Conservation (phyloP, 2,329 filamentous ascomycete species). For the Chlorencoelia australis region DNA sequence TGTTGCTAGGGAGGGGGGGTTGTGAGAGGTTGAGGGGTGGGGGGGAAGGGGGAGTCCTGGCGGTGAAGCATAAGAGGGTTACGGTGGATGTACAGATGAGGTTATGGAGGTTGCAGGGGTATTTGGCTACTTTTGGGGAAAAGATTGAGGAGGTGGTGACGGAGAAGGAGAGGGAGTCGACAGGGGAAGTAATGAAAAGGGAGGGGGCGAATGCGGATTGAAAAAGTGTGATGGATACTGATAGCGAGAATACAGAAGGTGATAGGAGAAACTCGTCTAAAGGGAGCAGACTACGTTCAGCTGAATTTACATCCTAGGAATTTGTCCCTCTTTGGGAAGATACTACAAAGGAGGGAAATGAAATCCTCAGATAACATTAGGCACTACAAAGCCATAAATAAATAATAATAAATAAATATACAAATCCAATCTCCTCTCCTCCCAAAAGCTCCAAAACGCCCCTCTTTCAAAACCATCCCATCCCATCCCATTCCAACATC, state of each 20-base stretch:
- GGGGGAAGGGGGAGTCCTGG: slow-evolving; percentile 21
- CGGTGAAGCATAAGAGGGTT: slow-evolving; percentile 32
- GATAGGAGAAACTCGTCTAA: no score
- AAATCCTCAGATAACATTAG: neutral
- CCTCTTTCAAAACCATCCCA: neutral
- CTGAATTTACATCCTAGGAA: no score
- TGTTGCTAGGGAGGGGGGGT: slow-evolving; percentile 40
- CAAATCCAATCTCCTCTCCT: neutral
- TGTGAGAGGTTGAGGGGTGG: slow-evolving; percentile 31
- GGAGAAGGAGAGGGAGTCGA: neutral
- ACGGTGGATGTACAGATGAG: slow-evolving; percentile 38
- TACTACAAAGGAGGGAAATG: neutral
- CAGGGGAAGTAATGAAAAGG: no score
- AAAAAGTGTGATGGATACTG: no score
- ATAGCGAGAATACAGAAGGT: no score
- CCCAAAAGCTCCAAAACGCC: neutral
- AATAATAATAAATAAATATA: neutral
- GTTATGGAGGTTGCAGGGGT: slow-evolving; percentile 51
- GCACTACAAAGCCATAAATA: neutral
- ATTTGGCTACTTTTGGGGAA: slow-evolving; percentile 28
- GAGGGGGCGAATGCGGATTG: no score
- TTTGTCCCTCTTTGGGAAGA: no score
- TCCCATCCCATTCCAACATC: slow-evolving; percentile 5
- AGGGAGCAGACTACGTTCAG: no score
- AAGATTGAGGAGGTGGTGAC: neutral